A percentile compares a stretch with the other conserved stretches of the same genome.
These are phyloP conservation scores for Pseudonectria foliicola DNA, from an alignment of 2,329 filamentous ascomycete species.

Conservation along the genomic window DNA sequence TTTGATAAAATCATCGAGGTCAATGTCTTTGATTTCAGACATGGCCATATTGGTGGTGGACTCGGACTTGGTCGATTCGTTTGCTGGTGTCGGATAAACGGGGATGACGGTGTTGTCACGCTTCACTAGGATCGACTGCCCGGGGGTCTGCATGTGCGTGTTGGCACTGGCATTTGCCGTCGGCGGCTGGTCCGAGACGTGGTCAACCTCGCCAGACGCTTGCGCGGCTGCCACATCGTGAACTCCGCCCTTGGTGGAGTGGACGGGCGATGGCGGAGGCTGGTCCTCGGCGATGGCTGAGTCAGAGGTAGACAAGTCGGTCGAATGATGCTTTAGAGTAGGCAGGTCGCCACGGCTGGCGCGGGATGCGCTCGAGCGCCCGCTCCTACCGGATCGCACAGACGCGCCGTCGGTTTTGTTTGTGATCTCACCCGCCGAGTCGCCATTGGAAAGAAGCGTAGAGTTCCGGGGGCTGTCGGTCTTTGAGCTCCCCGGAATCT, in stretches of 20 bases:
- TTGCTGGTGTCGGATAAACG: constrained; percentile 41
- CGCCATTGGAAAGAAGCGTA: constrained; percentile 55
- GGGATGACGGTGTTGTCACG: constrained; percentile 65
- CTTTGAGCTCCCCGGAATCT: constrained; percentile 70
- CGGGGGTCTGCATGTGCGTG: constrained; percentile 59
- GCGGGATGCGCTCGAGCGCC: constrained; percentile 41
- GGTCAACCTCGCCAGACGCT: constrained; percentile 82
- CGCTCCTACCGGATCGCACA: constrained; percentile 63
- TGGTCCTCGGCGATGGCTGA: constrained; percentile 45
- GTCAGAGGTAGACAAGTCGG: constrained; percentile 33
- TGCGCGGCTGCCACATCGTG: constrained; percentile 76
- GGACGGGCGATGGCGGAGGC: constrained; percentile 79
- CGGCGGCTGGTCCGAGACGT: constrained; percentile 86
- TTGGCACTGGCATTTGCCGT: constrained; percentile 54
- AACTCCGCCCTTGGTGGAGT: constrained; percentile 65
- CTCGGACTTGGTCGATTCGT: constrained; percentile 37
- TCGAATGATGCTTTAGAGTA: constrained; percentile 33
- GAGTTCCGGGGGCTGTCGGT: constrained; percentile 79
- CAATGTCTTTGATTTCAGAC: constrained; percentile 83
- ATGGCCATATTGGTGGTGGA: constrained; percentile 61
- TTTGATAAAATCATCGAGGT: constrained; percentile 96
- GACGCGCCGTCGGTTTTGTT: constrained; percentile 59
- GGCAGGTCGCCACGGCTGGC: constrained; percentile 38
- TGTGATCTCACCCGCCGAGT: constrained; percentile 52
- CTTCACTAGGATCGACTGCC: constrained; percentile 84